Evolutionary conservation across 768 basidiomycete genomes (phyloP), one percentile per base, ranked within the genome.

Genomic region (Cyclocybe cylindracea): DNA sequence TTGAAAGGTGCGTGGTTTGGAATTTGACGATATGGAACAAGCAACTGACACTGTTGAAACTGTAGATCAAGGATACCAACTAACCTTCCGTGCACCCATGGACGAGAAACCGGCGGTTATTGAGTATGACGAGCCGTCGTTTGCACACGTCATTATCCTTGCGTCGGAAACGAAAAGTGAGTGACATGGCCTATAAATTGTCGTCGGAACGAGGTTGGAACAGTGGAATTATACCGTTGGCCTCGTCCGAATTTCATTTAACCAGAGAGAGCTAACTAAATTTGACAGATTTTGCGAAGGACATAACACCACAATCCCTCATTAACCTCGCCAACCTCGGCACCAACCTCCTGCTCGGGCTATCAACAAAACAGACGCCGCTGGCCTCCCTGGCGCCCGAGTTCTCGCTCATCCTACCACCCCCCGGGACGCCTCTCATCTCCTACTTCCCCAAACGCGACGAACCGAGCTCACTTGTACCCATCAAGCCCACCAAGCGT

Each of bases 361-460:
- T 96, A 53, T 88, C 91, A 2, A 74, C 87, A 59, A 86, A 82
- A 71, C 81, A 88, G 70, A 86, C 85, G 2, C 75, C 89, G 38
- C 73, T 95, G 8, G 78, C 84, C 10, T 82, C 88, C 10, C 81
- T 96, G 48, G 91, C 94, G 0, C 69, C 91, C 44, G 97, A 99
- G 74, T 98, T 98, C 76, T 90, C 89, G 35, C 78, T 98, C 50
- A 82, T 93, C 46, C 86, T 92, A 19, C 89, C 91, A 13, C 91
- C 93, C 5, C 89, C 93, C 2, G 86, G 86, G 1, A 87, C 87
- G 0, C 86, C 87, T 2, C 80, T 97, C 44, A 65, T 96, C 55
- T 95, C 94, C 3, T 91, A 96, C 68, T 91, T 94, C 75, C 85
- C 86, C 19, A 78, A 83, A 63, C 83, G 89, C 37, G 69, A 80